Evolutionary conservation across 139 green algal species (phyloP), one percentile per base, ranked within the genome.

Genomic region (Choricystis sp.): DNA sequence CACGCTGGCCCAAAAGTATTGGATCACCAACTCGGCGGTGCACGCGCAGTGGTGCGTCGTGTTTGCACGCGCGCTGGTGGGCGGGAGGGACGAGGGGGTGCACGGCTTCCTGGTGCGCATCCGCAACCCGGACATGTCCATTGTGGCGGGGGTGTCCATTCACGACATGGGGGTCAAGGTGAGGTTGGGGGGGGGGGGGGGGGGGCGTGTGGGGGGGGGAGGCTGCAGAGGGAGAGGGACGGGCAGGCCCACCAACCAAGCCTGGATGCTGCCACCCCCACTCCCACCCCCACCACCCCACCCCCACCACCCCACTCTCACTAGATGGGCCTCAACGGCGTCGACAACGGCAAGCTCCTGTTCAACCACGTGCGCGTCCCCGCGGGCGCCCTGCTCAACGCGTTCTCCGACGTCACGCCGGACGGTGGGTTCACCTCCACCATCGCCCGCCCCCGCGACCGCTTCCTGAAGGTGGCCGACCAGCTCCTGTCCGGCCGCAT

Each of bases 301-400:
- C 9, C 40, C 40, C 40, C 40, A 9, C 40, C 40, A 9, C 40
- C 40, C 40, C 40, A 9, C 16, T 52, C 16, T 52, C 87, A 94
- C 74, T 95, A 96, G 76, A 89, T 94, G 81, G 85, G 85, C 30
- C 89, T 76, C 72, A 93, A 93, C 57, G 86, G 86, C 2, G 86
- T 95, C 28, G 87, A 95, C 78, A 96, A 96, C 58, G 89, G 78
- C 59, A 91, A 91, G 79, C 79, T 96, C n/a, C 81, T 74, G 59
- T 92, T 94, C 67, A 69, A 89, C 61, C 59, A 80, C 63, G 81
- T 92, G 57, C 67, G 86, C 0, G 81, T 94, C 56, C 77, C 78
- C 0, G 70, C 83, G 20, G 64, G 64, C 1, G 76, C 83, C 0
- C 76, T 96, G 66, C 79, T 96, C 31, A 77, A 94, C 64, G 78